A percentile compares a stretch with the other conserved stretches of the same genome.
Evolutionary conservation across 1,139 yeast species (phyloP).

Genomic region (Sugiyamaella novakii): DNA sequence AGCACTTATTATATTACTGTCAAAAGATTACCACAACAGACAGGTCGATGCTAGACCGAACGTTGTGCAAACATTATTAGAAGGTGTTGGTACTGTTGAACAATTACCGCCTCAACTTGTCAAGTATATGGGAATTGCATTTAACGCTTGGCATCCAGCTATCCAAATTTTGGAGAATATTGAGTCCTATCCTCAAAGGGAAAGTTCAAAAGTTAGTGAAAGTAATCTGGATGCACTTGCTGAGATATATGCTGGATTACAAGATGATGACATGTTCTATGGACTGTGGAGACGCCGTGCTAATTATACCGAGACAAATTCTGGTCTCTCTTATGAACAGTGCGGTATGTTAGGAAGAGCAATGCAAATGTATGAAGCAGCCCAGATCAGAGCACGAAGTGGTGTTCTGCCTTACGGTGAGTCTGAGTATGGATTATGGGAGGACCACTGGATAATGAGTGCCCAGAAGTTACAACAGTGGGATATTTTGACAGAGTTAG

Average conservation of each 20-base stretch:
- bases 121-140: conserved; percentile 84
- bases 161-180: conserved; percentile 78
- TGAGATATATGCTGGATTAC: conserved; percentile 83
- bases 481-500: conserved; percentile 95
- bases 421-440: conserved; percentile 95
- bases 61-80: conserved; percentile 79
- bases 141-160: conserved; percentile 91
- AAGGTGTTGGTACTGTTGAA: conserved; percentile 74
- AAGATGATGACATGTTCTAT: conserved; percentile 95
- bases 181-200: conserved; percentile 65
- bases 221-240: conserved; percentile 88
- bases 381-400: conserved; percentile 94
- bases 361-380: conserved; percentile 91
- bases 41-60: conserved; percentile 88
- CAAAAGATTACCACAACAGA: conserved; percentile 88
- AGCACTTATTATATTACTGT: conserved; percentile 71
- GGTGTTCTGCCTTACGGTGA: conserved; percentile 96
- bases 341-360: conserved; percentile 96
- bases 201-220: conserved; percentile 74
- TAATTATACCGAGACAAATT: conserved; percentile 86
- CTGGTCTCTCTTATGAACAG: conserved; percentile 93
- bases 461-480: conserved; percentile 97
- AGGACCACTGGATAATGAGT: conserved; percentile 96
- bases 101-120: conserved; percentile 91
- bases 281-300: conserved; percentile 98